Conservation (phyloP, 352 stramenopile genomes). For the Phytophthora brassicae region DNA sequence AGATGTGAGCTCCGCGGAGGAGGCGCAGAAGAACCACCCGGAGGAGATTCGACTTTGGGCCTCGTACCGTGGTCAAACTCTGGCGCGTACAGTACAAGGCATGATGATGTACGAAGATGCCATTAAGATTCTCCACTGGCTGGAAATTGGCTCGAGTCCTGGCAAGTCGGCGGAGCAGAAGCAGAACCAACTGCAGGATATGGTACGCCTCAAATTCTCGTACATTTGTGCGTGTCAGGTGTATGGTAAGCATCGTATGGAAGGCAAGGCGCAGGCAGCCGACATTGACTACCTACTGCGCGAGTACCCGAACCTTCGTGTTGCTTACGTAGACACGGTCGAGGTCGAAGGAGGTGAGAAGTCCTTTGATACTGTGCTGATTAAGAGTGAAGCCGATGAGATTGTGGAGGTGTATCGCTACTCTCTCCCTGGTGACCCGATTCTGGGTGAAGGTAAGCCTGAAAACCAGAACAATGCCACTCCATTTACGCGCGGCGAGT, state of each 20-base stretch:
- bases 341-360: slow-evolving; percentile 36
- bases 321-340: slow-evolving; percentile 84
- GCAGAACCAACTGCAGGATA: slow-evolving; percentile 77
- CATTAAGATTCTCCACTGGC: slow-evolving; percentile 87
- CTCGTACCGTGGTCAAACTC: slow-evolving; percentile 79
- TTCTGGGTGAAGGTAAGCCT: slow-evolving; percentile 81
- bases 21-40: slow-evolving; percentile 69
- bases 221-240: slow-evolving; percentile 87
- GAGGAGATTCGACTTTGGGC: slow-evolving; percentile 82
- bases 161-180: slow-evolving; percentile 75
- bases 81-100: slow-evolving; percentile 76
- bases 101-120: slow-evolving; percentile 90
- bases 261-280: slow-evolving; percentile 68
- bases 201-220: slow-evolving; percentile 86
- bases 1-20: slow-evolving; percentile 70
- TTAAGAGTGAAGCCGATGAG: slow-evolving; percentile 76
- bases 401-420: slow-evolving; percentile 85
- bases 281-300: slow-evolving; percentile 84
- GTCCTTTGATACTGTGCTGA: slow-evolving; percentile 69
- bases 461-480: slow-evolving; percentile 88
- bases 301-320: slow-evolving; percentile 82
- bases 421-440: slow-evolving; percentile 76
- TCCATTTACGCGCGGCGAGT: slow-evolving; percentile 81
- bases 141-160: slow-evolving; percentile 76
- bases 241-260: slow-evolving; percentile 74